Conservation (phyloP, 176 grass and related monocot genomes). For the Urochloa ruziziensis region DNA sequence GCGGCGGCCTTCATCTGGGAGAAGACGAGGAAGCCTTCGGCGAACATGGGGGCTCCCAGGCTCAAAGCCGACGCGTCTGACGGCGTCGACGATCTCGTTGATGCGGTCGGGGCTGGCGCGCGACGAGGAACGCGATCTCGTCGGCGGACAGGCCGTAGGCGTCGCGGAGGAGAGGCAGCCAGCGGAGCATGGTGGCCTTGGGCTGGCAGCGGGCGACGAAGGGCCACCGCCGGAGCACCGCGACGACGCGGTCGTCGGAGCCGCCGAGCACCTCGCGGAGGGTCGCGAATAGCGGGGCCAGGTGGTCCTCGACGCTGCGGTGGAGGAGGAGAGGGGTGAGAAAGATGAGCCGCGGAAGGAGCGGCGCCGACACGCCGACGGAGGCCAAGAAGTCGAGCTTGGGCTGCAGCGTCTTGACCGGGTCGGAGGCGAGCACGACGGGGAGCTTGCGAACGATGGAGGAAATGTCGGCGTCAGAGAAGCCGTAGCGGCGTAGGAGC, state of each 20-base stretch:
- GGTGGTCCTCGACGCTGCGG: slow-evolving; percentile 31
- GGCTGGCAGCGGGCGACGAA: slow-evolving; percentile 1
- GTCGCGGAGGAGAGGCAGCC: background rate
- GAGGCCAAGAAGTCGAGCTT: slow-evolving; percentile 43
- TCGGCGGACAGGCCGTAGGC: slow-evolving; percentile 15
- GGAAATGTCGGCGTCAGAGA: slow-evolving; percentile 29
- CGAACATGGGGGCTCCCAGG: slow-evolving; percentile 8
- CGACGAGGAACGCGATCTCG: slow-evolving; percentile 20
- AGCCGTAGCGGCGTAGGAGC: slow-evolving; percentile 34
- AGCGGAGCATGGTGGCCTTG: background rate
- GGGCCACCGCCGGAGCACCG: slow-evolving; percentile 2
- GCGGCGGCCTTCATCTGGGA: slow-evolving; percentile 9
- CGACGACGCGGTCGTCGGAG: slow-evolving; percentile 17
- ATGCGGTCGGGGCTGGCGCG: slow-evolving; percentile 18
- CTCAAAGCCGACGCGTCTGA: slow-evolving; percentile 18
- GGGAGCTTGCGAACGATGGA: background rate
- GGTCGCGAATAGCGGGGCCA: slow-evolving; percentile 27
- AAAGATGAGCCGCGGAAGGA: slow-evolving; percentile 22
- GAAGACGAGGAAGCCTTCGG: background rate
- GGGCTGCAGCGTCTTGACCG: slow-evolving; percentile 31
- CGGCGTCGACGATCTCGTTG: slow-evolving; percentile 13
- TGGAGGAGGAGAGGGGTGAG: slow-evolving; percentile 18
- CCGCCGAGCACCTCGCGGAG: slow-evolving; percentile 37
- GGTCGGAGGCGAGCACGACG: background rate
- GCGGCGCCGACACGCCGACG: slow-evolving; percentile 26